Evolutionary conservation across 495 filamentous ascomycete species (phyloP), one percentile per base, ranked within the genome.

Genomic region (Opeltia flavorubescens): DNA sequence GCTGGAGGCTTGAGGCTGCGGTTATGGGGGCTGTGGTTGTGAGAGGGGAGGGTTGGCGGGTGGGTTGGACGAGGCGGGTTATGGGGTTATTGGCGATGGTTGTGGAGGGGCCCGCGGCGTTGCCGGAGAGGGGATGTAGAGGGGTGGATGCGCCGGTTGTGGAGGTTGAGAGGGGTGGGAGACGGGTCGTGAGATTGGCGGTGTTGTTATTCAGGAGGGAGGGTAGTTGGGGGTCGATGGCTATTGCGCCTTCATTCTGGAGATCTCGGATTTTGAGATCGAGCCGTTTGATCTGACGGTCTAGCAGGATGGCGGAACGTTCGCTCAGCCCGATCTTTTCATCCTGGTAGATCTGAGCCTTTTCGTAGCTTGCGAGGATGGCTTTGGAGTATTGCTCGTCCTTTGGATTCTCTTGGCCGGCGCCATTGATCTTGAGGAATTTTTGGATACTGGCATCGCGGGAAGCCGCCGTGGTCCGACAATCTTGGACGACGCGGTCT

Each of bases 251-350:
- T 49, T 89, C 81, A 51, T 83, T 86, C 57, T 81, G 76, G 25
- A 96, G 70, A 52, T 81, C 75, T 40, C 86, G 86, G 58, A 98
- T 83, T 55, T 89, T 86, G 48, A 80, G 62, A 59, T 98, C 93
- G 42, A 98, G 72, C 39, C 81, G 78, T 53, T 84, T 86, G 57
- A 89, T 74, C 56, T 96, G 87, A 27, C 91, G 86, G 63, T 96
- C 91, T 44, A 94, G 69, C 50, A 88, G 70, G 17, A 74, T 66
- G 49, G 81, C 74, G 6, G 86, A 79, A 58, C 91, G 94, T 44
- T 85, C 77, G 26, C 76, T 78, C 33, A 96, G 67, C 7, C 71
- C 72, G 28, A 91, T 71, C 70, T 98, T 96, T 58, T 98, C 89
- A 27, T 83, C 81, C 53, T 94, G 82, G 23, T 96, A 63, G 44